phyloP scores from a whole-genome alignment of 2,329 filamentous ascomycete genomes.

The Colletotrichum navitas region DNA sequence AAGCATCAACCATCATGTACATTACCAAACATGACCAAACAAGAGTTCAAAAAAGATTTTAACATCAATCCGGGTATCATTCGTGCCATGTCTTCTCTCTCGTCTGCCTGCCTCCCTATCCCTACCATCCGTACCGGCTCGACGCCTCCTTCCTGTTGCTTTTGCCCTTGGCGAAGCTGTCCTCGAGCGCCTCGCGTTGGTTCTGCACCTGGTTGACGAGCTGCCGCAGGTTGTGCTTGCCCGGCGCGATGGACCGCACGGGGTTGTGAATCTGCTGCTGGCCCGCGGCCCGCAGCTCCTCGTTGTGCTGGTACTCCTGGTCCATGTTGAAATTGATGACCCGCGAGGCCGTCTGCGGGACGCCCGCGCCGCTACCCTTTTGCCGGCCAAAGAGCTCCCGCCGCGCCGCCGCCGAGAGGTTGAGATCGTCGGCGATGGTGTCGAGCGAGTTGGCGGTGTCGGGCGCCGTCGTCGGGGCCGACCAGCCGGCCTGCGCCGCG shows the following conservation, averaged over 20 bases:
- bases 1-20: slow-evolving; percentile 27
- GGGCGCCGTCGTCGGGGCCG: slow-evolving; percentile 48
- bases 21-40: slow-evolving; percentile 24
- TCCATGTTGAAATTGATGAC: slow-evolving; percentile 92
- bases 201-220: slow-evolving; percentile 85
- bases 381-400: slow-evolving; percentile 88
- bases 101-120: not conserved
- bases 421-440: slow-evolving; percentile 80
- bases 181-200: slow-evolving; percentile 89
- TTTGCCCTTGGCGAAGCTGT: slow-evolving; percentile 87
- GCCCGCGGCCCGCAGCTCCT: slow-evolving; percentile 77
- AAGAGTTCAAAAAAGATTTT: not conserved
- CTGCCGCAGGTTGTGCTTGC: slow-evolving; percentile 91
- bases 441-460: slow-evolving; percentile 69
- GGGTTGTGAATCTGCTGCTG: slow-evolving; percentile 83
- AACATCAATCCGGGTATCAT: slow-evolving; percentile 36
- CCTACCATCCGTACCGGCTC: slow-evolving; percentile 83
- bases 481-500: slow-evolving; percentile 50
- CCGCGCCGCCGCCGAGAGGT: slow-evolving; percentile 80
- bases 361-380: slow-evolving; percentile 45
- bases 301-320: slow-evolving; percentile 87
- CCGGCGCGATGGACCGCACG: slow-evolving; percentile 83
- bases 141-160: slow-evolving; percentile 86
- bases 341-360: slow-evolving; percentile 66
- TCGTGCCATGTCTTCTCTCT: not conserved